Base-by-base conservation (phyloP, 306 rosid species). In the Lathyrus oleraceus region DNA sequence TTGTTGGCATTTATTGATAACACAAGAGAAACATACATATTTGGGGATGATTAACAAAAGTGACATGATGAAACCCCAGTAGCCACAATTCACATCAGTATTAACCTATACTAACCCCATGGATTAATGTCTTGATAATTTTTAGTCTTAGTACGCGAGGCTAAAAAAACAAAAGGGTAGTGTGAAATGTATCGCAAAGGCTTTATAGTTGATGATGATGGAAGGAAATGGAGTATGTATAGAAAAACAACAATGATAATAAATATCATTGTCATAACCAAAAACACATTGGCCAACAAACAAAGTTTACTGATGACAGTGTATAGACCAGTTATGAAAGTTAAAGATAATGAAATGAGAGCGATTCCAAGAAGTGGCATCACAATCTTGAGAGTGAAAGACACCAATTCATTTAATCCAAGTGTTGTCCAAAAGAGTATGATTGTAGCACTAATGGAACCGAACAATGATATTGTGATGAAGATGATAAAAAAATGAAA, bases 351-450 rank as follows among this genome's bases (percentile, higher is more conserved):
- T 44, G 65, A 38, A 8, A 69, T 14, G 0, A 84, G 59, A 64
- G 85, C 23, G 0, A 81, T 0, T 10, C 79, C 85, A 15, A 84
- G 36, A 39, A 78, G 30, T 5, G 77, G 83, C 43, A 57, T 1
- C 5, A 67, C 68, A 7, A 30, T 14, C 1, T 25, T 3, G 5
- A 61, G 10, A 39, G 59, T 4, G 10, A 6, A 14, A 11, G 9
- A 2, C 3, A 28, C 28, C 17, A 73, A 20, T 23, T 54, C 2
- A 23, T 54, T n/a, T 3, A 63, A 60, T 14, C 82, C 77, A 1
- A 74, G 21, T 11, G 61, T 69, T 10, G 82, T 74, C 81, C 83
- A 81, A 0, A 84, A 12, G 45, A 76, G 82, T 4, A 71, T 49
- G 35, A 71, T 70, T 13, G 78, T 76, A 1, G 69, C 45, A 16